phyloP scores from a whole-genome alignment of 1,139 yeast species.

The Suhomyces bokatorum region DNA sequence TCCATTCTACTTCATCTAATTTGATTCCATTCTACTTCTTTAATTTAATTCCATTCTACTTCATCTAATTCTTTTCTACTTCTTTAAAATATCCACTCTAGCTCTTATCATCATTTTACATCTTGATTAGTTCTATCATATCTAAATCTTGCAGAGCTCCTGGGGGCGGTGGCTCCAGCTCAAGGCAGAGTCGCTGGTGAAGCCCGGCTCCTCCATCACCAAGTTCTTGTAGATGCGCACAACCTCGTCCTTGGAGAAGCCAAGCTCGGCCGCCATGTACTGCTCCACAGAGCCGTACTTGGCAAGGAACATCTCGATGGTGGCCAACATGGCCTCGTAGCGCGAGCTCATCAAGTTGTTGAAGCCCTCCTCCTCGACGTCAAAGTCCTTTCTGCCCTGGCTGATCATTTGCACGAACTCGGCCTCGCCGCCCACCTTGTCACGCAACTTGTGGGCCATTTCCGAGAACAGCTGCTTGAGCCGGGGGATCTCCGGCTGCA shows the following conservation, averaged over 20 bases:
- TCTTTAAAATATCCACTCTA: no score
- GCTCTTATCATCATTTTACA: no score
- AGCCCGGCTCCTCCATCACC: constrained; percentile 28
- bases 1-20: no score
- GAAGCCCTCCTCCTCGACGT: constrained; percentile 50
- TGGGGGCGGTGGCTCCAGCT: constrained; percentile 29
- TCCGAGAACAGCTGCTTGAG: constrained; percentile 37
- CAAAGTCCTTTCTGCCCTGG: constrained; percentile 43
- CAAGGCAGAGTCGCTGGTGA: constrained; percentile 21
- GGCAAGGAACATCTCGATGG: constrained; percentile 50
- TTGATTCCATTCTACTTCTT: no score
- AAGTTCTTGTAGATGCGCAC: constrained; percentile 47
- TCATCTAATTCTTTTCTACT: no score
- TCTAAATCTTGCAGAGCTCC: constrained; percentile 18
- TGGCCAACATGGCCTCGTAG: constrained; percentile 71
- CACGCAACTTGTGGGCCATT: constrained; percentile 31
- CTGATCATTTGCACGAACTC: constrained; percentile 32
- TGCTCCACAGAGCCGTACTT: constrained; percentile 57
- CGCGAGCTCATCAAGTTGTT: constrained; percentile 62
- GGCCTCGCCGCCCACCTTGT: constrained; percentile 23
- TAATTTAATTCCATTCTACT: no score
- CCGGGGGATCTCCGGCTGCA: constrained; percentile 48
- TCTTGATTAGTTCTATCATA: no score
- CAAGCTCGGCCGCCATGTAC: constrained; percentile 51
- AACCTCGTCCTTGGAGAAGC: constrained; percentile 52